Evolutionary conservation across 768 basidiomycete genomes (phyloP), one percentile per base, ranked within the genome.

Genomic region (Trametes coccinea): DNA sequence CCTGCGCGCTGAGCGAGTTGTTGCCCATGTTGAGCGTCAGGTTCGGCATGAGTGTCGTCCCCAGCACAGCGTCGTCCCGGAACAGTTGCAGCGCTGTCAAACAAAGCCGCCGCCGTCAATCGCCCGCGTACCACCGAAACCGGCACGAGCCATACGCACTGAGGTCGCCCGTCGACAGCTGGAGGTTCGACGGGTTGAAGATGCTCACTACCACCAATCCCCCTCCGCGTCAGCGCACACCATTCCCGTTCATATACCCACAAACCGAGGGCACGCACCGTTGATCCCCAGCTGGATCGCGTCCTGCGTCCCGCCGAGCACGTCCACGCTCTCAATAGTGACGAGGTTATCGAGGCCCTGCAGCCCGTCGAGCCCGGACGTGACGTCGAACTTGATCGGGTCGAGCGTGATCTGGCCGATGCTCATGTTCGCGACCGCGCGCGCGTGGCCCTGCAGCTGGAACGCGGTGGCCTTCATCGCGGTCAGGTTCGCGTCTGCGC

Each of bases 301-400:
- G 30, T 83, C 80, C 11, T 73, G 68, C 9, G 84, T 84, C 37
- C 89, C 89, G 48, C 88, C 87, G 31, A 81, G 65, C 2, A 91
- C 85, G 69, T 91, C 88, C 16, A 91, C 87, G 13, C 68, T 74
- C 29, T 78, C 73, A 56, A 91, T 88, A 6, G 74, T 75, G 8
- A 82, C 84, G 66, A 80, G 72, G 9, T 80, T 82, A 46, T 85
- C 79, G 44, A 90, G 71, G 31, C 88, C 88, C 67, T 79, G 79
- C 11, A 91, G 71, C 34, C 89, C 89, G 22, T 77, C 73, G 50
- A 91, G 72, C 14, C 75, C 77, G 4, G 86, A 84, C 6, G 86
- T 77, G 2, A 90, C 88, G 63, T 89, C 84, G 70, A 91, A 87
- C 59, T 82, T 83, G 71, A 91, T 90, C 5, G 86, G 80, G 69